Evolutionary conservation across 345 rosid genomes (phyloP), one percentile per base, ranked within the genome.

Genomic region (Ceriops decandra): DNA sequence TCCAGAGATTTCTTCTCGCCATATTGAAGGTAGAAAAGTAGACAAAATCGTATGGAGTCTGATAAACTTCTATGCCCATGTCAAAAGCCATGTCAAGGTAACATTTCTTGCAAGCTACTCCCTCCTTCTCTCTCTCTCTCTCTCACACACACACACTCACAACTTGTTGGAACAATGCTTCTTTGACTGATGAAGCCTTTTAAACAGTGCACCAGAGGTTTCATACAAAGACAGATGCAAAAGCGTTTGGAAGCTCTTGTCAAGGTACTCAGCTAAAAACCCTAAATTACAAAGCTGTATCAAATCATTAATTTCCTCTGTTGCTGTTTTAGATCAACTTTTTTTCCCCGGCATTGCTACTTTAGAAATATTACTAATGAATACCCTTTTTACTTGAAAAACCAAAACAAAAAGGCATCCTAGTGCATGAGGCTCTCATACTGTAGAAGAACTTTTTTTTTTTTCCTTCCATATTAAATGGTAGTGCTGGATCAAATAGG

Each of bases 81-180:
- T 88, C 51, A 91, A 88, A 79, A 83, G 84, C 72, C 92, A 93
- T 38, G 84, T 91, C 15, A 91, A 91, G 98, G 97, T 93, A 85
- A 57, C 7, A 33, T 63, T 26, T 20, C 33, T 62, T 0, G n/a
- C 17, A 8, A 42, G 49, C 49, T 3, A 42, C 17, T 42, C 47
- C 16, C 16, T 11, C 5, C 17, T 27, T 36, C 20, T 35, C 5
- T 66, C 22, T 52, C 51, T 62, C 16, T 46, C 22, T 36, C 57
- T 32, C 49, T 36, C 26, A 0, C 26, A 24, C 26, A 24, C 26
- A 24, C 26, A 24, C 26, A 22, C 24, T 22, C 24, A 24, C 46
- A 5, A 62, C 53, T 47, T 61, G 11, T 33, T 32, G 19, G 10
- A 5, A 52, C 32, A 19, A 60, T 42, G 19, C 52, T 19, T 62